These are phyloP conservation scores for Arthroderma uncinatum DNA, from an alignment of 2,329 filamentous ascomycete genomes.

Conservation along the genomic window DNA sequence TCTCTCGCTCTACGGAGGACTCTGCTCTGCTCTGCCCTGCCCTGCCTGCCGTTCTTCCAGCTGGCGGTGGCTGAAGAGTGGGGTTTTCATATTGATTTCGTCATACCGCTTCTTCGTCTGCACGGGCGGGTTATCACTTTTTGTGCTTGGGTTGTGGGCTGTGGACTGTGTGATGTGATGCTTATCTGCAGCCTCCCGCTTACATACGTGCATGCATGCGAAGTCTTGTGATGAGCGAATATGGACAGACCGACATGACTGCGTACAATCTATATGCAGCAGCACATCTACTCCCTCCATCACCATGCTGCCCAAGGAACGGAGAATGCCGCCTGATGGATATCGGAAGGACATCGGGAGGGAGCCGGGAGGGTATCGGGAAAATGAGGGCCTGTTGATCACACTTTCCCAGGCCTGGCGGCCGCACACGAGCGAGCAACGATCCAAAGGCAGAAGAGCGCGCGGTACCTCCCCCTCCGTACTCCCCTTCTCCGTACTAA, in stretches of 20 bases:
- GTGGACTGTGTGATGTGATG: background rate
- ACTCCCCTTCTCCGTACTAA: background rate
- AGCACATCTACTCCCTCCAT: too few relatives aligned
- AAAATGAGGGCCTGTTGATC: background rate
- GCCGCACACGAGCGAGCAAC: background rate
- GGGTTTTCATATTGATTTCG: background rate
- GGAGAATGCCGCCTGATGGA: background rate
- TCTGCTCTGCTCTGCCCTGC: background rate
- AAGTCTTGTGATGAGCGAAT: background rate
- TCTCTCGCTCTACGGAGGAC: too few relatives aligned
- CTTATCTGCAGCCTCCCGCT: slow-evolving; percentile 7
- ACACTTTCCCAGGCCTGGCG: background rate
- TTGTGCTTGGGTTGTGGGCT: background rate
- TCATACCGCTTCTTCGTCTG: slow-evolving; percentile 4
- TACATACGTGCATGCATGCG: slow-evolving; percentile 1
- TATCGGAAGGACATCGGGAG: too few relatives aligned
- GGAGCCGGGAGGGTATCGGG: background rate
- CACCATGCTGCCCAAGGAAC: too few relatives aligned
- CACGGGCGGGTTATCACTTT: background rate
- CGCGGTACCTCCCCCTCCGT: background rate
- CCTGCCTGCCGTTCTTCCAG: background rate
- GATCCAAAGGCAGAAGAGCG: too few relatives aligned
- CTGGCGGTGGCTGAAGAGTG: background rate
- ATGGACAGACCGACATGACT: background rate
- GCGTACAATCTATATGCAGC: too few relatives aligned